A percentile compares a stretch with the other conserved stretches of the same genome.
phyloP scores from a whole-genome alignment of 2,329 filamentous ascomycete genomes.

The Blastomyces percursus region DNA sequence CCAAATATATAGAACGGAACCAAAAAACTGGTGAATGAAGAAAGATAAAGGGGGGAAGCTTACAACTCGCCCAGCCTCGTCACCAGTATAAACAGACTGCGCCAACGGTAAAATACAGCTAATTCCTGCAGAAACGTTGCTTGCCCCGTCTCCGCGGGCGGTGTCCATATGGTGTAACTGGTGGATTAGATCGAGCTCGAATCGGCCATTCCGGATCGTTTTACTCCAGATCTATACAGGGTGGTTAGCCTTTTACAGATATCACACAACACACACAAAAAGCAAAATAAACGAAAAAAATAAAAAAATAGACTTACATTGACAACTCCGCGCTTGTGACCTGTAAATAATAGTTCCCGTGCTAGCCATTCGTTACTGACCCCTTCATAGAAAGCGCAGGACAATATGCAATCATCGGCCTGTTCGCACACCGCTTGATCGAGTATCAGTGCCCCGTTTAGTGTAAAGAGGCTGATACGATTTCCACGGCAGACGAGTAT shows the following conservation, averaged over 20 bases:
- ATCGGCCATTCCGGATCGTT: slow-evolving; percentile 50
- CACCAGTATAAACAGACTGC: slow-evolving; percentile 78
- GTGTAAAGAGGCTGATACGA: slow-evolving; percentile 65
- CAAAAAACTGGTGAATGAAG: background rate
- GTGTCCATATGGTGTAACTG: slow-evolving; percentile 69
- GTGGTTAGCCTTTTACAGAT: background rate
- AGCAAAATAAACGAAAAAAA: no score
- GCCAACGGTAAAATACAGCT: slow-evolving; percentile 79
- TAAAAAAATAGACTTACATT: slow-evolving; percentile 42
- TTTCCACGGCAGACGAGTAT: slow-evolving; percentile 73
- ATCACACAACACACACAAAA: background rate
- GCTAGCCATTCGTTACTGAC: slow-evolving; percentile 85
- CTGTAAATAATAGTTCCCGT: slow-evolving; percentile 75
- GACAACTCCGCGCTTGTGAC: slow-evolving; percentile 71
- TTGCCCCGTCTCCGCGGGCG: slow-evolving; percentile 47
- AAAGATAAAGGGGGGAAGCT: slow-evolving; percentile 29
- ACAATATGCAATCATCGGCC: slow-evolving; percentile 64
- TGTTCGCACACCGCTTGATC: slow-evolving; percentile 67
- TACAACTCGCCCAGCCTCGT: slow-evolving; percentile 85
- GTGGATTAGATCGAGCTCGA: slow-evolving; percentile 68
- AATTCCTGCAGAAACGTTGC: slow-evolving; percentile 53
- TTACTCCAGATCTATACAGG: slow-evolving; percentile 45
- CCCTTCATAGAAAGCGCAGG: slow-evolving; percentile 88
- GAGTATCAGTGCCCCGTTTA: slow-evolving; percentile 75
- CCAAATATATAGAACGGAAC: background rate